Conservation (phyloP, 352 stramenopile genomes). For the Thalassiosira livingstoniorum region DNA sequence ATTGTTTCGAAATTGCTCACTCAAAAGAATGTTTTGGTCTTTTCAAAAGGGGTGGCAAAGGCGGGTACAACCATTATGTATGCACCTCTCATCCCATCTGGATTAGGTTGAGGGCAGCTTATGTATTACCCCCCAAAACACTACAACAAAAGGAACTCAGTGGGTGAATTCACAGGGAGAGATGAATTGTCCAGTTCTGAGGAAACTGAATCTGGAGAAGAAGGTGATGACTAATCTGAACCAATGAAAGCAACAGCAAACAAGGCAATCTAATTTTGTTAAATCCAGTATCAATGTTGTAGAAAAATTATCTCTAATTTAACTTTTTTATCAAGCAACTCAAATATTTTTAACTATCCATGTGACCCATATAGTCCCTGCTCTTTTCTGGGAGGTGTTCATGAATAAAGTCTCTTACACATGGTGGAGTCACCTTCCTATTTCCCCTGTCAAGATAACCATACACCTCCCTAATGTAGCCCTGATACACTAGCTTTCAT, state of each 20-base stretch:
- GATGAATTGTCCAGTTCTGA: not conserved
- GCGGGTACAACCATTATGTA: not conserved
- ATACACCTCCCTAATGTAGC: slow-evolving; percentile 8
- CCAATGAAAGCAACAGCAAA: not conserved
- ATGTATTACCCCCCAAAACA: not conserved
- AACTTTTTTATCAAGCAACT: too few relatives aligned
- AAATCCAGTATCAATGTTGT: not conserved
- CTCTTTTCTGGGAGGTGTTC: slow-evolving; percentile 17
- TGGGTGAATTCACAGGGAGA: not conserved
- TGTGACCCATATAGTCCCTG: slow-evolving; percentile 32
- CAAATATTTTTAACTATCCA: slow-evolving; percentile 2
- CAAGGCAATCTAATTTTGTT: not conserved
- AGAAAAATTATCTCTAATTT: not conserved
- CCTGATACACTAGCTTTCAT: too few relatives aligned
- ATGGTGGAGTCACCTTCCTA: slow-evolving; percentile 6
- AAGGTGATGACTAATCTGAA: not conserved
- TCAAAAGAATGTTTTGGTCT: not conserved
- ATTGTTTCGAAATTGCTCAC: slow-evolving; percentile 35
- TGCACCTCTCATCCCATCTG: not conserved
- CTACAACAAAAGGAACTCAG: not conserved
- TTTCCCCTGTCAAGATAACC: slow-evolving; percentile 12
- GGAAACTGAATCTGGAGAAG: not conserved
- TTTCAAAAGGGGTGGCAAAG: not conserved
- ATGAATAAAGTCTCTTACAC: slow-evolving; percentile 8
- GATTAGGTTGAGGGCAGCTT: not conserved